Percentiles rank a stretch among this genome's conserved stretches.
phyloP scores from a whole-genome alignment of 225 moss, liverwort and hornwort genomes.

The Physcomitrellopsis africana region DNA sequence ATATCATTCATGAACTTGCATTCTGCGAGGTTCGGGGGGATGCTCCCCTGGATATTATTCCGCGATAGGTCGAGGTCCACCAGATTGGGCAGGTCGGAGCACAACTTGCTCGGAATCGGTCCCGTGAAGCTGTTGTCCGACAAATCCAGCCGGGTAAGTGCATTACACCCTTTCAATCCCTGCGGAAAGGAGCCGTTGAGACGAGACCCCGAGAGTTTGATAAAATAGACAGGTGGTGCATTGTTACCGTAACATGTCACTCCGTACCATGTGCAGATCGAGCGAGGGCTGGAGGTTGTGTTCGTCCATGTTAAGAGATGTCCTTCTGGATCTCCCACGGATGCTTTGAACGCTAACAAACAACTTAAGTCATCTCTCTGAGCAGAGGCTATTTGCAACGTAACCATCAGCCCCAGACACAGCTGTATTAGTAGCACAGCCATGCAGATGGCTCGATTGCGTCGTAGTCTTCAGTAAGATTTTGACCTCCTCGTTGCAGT shows the following conservation, averaged over 20 bases:
- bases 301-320: constrained; percentile 61
- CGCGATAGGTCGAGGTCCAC: constrained; percentile 60
- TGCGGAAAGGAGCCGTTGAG: constrained; percentile 74
- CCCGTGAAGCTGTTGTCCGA: constrained; percentile 78
- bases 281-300: constrained; percentile 30
- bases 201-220: constrained; percentile 56
- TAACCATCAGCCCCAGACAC: constrained; percentile 27
- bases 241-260: constrained; percentile 67
- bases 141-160: constrained; percentile 70
- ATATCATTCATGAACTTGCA: constrained; percentile 80
- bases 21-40: constrained; percentile 55
- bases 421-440: constrained; percentile 31
- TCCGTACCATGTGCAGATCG: constrained; percentile 70
- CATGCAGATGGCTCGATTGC: constrained; percentile 28
- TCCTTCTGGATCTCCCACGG: constrained; percentile 66
- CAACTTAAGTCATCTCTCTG: constrained; percentile 60
- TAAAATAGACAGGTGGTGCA: constrained; percentile 61
- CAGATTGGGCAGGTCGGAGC: constrained; percentile 68
- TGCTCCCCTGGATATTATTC: constrained; percentile 59
- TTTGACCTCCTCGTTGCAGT: too few relatives aligned
- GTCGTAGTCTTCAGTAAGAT: too few relatives aligned
- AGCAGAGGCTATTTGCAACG: constrained; percentile 18
- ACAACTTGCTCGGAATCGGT: constrained; percentile 69
- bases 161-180: constrained; percentile 60
- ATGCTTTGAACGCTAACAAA: constrained; percentile 72